Evolutionary conservation across 768 basidiomycete genomes (phyloP).

Genomic region (Termitomyces sp.): DNA sequence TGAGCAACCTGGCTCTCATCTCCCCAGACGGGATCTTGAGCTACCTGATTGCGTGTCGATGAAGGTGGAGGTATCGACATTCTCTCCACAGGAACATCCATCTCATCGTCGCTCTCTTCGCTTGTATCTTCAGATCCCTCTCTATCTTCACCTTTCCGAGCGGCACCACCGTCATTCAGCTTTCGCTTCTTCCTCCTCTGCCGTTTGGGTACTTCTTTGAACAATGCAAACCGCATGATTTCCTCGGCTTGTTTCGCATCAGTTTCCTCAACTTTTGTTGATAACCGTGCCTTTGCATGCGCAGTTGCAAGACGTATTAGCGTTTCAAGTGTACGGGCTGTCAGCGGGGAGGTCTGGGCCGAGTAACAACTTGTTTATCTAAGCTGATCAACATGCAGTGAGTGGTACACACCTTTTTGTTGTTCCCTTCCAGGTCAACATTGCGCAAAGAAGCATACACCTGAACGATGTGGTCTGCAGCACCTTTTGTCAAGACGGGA

Average conservation of each 20-base stretch:
- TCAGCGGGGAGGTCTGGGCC: slow-evolving; percentile 87
- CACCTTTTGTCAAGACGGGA: slow-evolving; percentile 86
- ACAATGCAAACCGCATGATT: slow-evolving; percentile 95
- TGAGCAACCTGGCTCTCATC: slow-evolving; percentile 62
- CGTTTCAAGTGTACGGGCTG: slow-evolving; percentile 97
- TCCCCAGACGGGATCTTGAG: slow-evolving; percentile 59
- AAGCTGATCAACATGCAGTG: slow-evolving; percentile 3
- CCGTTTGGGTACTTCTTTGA: slow-evolving; percentile 92
- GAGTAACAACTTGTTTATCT: slow-evolving; percentile 10
- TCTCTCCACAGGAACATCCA: slow-evolving; percentile 35
- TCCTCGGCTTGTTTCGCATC: slow-evolving; percentile 92
- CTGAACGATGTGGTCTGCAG: slow-evolving; percentile 89
- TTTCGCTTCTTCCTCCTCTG: slow-evolving; percentile 81
- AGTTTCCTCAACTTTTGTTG: slow-evolving; percentile 71
- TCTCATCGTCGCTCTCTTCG: slow-evolving; percentile 44
- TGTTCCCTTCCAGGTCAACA: slow-evolving; percentile 85
- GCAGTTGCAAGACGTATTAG: slow-evolving; percentile 97
- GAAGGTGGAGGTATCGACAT: slow-evolving; percentile 44
- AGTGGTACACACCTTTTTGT: slow-evolving; percentile 59
- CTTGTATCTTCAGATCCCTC: slow-evolving; percentile 51
- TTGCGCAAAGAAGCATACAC: slow-evolving; percentile 91
- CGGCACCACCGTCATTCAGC: slow-evolving; percentile 63
- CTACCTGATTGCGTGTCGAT: slow-evolving; percentile 24
- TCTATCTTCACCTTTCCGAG: slow-evolving; percentile 39
- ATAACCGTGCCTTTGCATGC: slow-evolving; percentile 93